Conservation (phyloP, 352 stramenopile species). For the Plasmopara muralis region DNA sequence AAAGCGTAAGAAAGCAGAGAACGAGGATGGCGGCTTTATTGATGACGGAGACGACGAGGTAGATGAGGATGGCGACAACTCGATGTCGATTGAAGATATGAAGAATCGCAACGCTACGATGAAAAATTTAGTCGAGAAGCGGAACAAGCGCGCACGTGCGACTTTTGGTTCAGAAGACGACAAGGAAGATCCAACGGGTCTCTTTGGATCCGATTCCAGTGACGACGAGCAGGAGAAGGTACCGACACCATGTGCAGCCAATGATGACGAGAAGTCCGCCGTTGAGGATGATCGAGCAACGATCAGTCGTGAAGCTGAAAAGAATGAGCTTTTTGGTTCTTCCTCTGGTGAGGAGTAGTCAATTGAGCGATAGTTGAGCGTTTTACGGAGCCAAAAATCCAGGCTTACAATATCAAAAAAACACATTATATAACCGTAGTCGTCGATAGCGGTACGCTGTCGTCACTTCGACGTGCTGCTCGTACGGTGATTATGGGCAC, state of each 20-base stretch:
- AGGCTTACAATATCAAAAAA: constrained; percentile 13
- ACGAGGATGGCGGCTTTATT: constrained; percentile 66
- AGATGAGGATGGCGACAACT: constrained; percentile 54
- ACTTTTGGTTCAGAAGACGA: constrained; percentile 59
- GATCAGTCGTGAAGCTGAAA: constrained; percentile 48
- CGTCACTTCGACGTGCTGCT: too few species aligned
- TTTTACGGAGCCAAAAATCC: constrained; percentile 16
- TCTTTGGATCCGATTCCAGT: constrained; percentile 84
- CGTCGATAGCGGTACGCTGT: background rate
- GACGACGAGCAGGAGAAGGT: constrained; percentile 46
- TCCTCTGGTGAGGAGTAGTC: constrained; percentile 74
- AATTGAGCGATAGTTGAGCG: background rate
- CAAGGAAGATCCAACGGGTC: constrained; percentile 45
- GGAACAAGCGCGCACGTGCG: constrained; percentile 57
- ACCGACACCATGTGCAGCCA: constrained; percentile 4
- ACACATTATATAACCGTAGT: background rate
- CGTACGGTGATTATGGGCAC: too few species aligned
- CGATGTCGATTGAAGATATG: constrained; percentile 86
- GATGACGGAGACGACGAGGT: constrained; percentile 46
- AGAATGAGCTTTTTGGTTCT: constrained; percentile 81
- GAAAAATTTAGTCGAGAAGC: constrained; percentile 82
- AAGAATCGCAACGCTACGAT: constrained; percentile 85
- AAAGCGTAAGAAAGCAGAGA: constrained; percentile 74
- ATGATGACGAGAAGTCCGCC: constrained; percentile 13
- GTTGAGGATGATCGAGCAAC: constrained; percentile 11